Conservation (phyloP, 2,329 filamentous ascomycete genomes). For the Aspergillus phoenicis region DNA sequence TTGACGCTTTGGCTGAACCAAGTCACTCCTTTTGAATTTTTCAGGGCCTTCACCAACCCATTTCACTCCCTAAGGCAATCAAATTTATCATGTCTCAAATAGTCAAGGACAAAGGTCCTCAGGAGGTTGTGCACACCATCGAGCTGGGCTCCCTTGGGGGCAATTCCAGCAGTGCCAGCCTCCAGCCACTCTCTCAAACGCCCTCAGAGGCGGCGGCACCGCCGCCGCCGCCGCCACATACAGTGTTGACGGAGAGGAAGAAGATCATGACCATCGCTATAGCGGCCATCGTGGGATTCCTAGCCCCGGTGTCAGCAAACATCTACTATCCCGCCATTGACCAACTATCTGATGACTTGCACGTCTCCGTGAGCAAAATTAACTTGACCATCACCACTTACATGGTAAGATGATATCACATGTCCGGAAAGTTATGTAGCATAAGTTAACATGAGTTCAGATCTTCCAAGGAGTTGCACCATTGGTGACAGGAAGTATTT, state of each 20-base stretch:
- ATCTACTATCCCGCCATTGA: neutral
- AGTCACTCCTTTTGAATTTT: neutral
- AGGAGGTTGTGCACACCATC: neutral
- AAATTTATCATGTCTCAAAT: neutral
- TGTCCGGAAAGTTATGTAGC: accelerated
- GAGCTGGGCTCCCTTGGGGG: neutral
- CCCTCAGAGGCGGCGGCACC: neutral
- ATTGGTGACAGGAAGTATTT: constrained; percentile 63
- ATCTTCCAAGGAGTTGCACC: constrained; percentile 66
- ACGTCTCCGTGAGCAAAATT: constrained; percentile 26
- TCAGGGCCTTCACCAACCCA: neutral
- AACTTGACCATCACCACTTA: constrained; percentile 55
- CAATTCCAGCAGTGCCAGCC: neutral
- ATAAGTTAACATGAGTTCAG: constrained; percentile 3
- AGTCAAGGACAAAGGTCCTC: neutral
- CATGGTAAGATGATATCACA: constrained; percentile 23
- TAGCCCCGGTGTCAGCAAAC: neutral
- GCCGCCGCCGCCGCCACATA: neutral
- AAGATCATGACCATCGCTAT: neutral
- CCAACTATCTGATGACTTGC: neutral
- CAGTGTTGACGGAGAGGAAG: neutral
- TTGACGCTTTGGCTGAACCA: neutral
- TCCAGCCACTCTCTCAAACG: neutral
- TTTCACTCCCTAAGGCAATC: neutral
- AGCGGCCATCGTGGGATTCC: neutral